Base-by-base conservation (phyloP, 116 monocot species). In the Trichopus zeylanicus region DNA sequence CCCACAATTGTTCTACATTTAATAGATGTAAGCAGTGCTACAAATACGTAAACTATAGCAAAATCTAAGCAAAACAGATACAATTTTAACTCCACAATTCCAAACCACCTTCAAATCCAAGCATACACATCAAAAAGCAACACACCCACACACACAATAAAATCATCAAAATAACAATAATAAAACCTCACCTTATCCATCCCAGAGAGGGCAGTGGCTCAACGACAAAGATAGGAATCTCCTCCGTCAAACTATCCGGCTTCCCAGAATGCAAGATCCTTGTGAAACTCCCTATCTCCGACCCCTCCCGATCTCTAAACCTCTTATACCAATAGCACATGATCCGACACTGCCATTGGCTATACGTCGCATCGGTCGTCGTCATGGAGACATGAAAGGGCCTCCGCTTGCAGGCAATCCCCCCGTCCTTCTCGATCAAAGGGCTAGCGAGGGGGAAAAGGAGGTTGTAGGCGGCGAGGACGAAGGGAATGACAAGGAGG, bases 251-350 rank as follows among this genome's bases (percentile, higher is more conserved):
- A 9, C 59, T 28, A 23, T 89, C 85, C 0, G 60, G 33, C 16
- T 31, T 67, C 1, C 85, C 85, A 10, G 89, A 81, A 34, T 89
- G 89, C 26, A 89, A 75, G 23, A 89, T 72, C 66, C 85, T 69
- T 0, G 85, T 89, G 73, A 89, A 81, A 19, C 85, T 79, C 6
- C 89, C 85, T 85, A 89, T 81, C 53, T 84, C 89, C 5, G 78
- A 78, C 15, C 85, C 72, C 7, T 46, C 56, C 53, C 70, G 25
- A 30, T 37, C 63, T 70, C 64, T 78, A 28, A 75, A 31, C 70
- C 61, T 39, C 78, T 81, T 81, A 66, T 85, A 89, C 89, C 89
- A 89, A 62, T 78, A 89, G 59, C 78, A 85, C 85, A 81, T 81
- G 56, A 89, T 76, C 53, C 89, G 64, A 61, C 75, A 75, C 73